Percentiles rank a stretch among this genome's conserved stretches.
Evolutionary conservation across 306 rosid genomes (phyloP).

Genomic region (Castanea sativa): DNA sequence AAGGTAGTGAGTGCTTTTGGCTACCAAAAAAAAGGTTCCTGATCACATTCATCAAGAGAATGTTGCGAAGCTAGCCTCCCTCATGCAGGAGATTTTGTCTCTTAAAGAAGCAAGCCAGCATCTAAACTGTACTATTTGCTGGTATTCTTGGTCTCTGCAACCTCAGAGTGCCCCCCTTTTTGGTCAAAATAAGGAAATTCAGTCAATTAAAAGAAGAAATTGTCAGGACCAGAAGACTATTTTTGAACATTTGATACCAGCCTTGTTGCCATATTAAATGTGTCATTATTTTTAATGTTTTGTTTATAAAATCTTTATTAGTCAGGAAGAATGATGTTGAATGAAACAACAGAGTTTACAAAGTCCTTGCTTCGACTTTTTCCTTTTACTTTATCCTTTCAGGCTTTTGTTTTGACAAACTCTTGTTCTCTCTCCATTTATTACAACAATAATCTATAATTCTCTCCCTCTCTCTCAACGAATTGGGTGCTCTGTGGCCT

Average conservation of each 20-base stretch:
- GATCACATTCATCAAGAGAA: constrained; percentile 48
- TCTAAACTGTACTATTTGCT: constrained; percentile 3
- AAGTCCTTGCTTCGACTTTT: no score
- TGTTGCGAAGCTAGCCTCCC: constrained; percentile 55
- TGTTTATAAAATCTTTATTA: background rate
- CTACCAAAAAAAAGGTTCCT: constrained; percentile 67
- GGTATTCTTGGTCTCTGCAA: background rate
- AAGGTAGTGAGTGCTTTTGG: constrained; percentile 57
- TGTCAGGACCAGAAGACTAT: background rate
- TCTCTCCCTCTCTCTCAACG: no score
- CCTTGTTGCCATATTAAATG: background rate
- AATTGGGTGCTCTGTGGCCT: no score
- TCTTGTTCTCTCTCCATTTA: no score
- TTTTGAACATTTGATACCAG: background rate
- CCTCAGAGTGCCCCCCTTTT: background rate
- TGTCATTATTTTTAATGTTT: background rate
- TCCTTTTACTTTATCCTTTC: no score
- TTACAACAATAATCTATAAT: no score
- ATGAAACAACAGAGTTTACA: no score
- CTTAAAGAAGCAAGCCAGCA: constrained; percentile 61
- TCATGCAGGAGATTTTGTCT: constrained; percentile 58
- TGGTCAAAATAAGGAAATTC: background rate
- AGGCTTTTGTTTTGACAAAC: no score
- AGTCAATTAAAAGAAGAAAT: background rate
- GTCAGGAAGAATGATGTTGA: background rate